Evolutionary conservation across 2,329 filamentous ascomycete genomes (phyloP).

Genomic region (Xylaria hypoxylon): DNA sequence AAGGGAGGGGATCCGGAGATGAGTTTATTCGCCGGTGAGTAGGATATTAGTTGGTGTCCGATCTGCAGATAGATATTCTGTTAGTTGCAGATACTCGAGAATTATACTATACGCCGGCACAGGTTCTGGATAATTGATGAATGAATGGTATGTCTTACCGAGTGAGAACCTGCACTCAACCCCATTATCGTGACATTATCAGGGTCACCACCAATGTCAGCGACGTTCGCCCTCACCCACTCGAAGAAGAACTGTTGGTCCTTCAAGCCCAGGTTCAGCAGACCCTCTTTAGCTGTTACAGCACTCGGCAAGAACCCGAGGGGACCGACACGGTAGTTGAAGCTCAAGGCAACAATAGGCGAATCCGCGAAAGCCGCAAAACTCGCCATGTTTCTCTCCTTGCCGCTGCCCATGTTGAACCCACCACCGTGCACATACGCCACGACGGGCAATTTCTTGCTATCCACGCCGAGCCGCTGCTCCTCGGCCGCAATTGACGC

Average conservation of each 20-base stretch:
- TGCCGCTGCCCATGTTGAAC: slow-evolving; percentile 67
- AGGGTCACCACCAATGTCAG: slow-evolving; percentile 69
- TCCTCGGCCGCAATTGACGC: slow-evolving; percentile 37
- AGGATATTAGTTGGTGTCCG: slow-evolving; percentile 73
- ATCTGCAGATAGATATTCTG: slow-evolving; percentile 22
- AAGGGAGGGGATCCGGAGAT: slow-evolving; percentile 57
- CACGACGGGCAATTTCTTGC: slow-evolving; percentile 60
- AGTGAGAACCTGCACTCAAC: slow-evolving; percentile 71
- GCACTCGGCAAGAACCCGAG: slow-evolving; percentile 76
- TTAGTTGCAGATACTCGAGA: slow-evolving; percentile 17
- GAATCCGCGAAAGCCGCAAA: slow-evolving; percentile 68
- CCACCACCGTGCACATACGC: slow-evolving; percentile 73
- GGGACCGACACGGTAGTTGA: slow-evolving; percentile 73
- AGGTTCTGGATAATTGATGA: slow-evolving; percentile 47
- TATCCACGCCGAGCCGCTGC: slow-evolving; percentile 45
- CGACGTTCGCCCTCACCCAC: slow-evolving; percentile 72
- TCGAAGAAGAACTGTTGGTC: slow-evolving; percentile 70
- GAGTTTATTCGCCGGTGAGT: slow-evolving; percentile 53
- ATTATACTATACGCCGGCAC: not conserved
- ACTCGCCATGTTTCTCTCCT: slow-evolving; percentile 69
- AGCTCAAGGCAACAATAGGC: slow-evolving; percentile 68
- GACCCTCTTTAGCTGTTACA: slow-evolving; percentile 63
- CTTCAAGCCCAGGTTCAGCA: slow-evolving; percentile 72
- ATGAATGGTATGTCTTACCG: slow-evolving; percentile 49
- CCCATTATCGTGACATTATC: slow-evolving; percentile 71